Percentiles rank a stretch among this genome's conserved stretches.
Conservation (phyloP, 1,139 yeast genomes). For the Sugiyamaella paludigena region DNA sequence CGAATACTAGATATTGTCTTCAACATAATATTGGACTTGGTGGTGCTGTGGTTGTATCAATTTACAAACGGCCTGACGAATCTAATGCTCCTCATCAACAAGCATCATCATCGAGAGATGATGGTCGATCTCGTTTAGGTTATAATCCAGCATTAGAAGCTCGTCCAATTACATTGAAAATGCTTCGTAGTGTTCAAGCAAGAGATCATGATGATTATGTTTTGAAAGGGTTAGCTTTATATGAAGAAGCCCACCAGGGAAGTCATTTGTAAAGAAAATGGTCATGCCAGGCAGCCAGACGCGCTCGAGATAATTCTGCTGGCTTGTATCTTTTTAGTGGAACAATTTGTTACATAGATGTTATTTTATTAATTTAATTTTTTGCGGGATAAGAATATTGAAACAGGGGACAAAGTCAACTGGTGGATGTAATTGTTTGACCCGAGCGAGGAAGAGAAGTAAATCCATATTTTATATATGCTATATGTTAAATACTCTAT, state of each 20-base stretch:
- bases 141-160: constrained; percentile 35
- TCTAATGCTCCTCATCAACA: constrained; percentile 18
- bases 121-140: constrained; percentile 31
- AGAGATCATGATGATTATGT: constrained; percentile 16
- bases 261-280: not conserved
- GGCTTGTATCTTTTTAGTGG: no score
- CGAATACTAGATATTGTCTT: constrained; percentile 27
- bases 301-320: no score
- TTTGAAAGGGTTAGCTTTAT: not conserved
- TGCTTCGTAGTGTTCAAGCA: constrained; percentile 21
- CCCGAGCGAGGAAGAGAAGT: no score
- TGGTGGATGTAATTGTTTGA: no score
- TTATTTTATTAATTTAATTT: no score
- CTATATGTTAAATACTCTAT: no score
- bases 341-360: no score
- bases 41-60: constrained; percentile 31
- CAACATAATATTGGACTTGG: constrained; percentile 36
- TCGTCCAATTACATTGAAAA: constrained; percentile 26
- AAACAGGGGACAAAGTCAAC: no score
- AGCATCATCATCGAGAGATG: constrained; percentile 10
- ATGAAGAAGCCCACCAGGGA: not conserved
- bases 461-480: no score
- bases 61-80: constrained; percentile 30
- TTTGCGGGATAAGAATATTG: no score
- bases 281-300: no score